Percentiles rank a stretch among this genome's conserved stretches.
Conservation (phyloP, 2,329 filamentous ascomycete genomes). For the Boeremia exigua region DNA sequence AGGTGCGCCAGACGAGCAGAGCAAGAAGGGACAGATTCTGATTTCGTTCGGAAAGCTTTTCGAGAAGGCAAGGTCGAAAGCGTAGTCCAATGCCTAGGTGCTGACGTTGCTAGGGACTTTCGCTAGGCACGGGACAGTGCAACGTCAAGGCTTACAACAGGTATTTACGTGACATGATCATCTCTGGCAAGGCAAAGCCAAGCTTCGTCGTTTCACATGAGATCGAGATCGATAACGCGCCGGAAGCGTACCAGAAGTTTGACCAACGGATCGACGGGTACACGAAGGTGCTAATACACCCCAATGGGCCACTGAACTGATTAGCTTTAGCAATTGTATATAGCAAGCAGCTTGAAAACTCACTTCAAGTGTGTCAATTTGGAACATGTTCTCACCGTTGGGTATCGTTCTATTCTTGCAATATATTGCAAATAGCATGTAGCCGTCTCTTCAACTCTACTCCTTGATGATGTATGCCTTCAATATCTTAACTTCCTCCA, state of each 20-base stretch:
- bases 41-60: constrained; percentile 72
- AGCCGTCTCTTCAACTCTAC: constrained; percentile 39
- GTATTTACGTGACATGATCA: constrained; percentile 70
- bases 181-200: constrained; percentile 68
- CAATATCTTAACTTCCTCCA: constrained; percentile 81
- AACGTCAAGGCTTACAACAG: constrained; percentile 73
- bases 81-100: neutral
- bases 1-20: constrained; percentile 66
- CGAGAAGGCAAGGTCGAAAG: constrained; percentile 60
- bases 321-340: constrained; percentile 11
- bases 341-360: neutral
- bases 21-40: constrained; percentile 68
- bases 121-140: constrained; percentile 68
- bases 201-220: constrained; percentile 72
- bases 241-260: constrained; percentile 68
- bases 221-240: constrained; percentile 67
- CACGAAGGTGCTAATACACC: constrained; percentile 72
- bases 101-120: constrained; percentile 57
- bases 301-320: constrained; percentile 55
- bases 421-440: too few species aligned
- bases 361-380: neutral
- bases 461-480: constrained; percentile 72
- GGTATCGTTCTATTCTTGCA: neutral
- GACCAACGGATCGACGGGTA: constrained; percentile 70
- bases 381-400: neutral